Evolutionary conservation across 2,329 filamentous ascomycete species (phyloP).

Genomic region (Phoma herbarum): DNA sequence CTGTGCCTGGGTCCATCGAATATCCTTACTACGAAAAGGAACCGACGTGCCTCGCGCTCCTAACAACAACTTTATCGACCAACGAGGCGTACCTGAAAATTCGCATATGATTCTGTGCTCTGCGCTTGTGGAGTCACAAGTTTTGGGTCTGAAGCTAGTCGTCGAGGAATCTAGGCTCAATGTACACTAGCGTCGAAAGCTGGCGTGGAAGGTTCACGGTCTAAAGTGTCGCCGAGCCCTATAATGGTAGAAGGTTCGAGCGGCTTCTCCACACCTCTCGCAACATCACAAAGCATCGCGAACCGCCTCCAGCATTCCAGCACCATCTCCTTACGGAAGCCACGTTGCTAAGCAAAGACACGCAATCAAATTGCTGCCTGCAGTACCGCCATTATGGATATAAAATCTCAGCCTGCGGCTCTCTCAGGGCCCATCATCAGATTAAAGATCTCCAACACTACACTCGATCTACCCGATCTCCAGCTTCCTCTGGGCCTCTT

Average conservation of each 20-base stretch:
- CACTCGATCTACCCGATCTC: slow-evolving; percentile 33
- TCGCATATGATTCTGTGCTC: background rate
- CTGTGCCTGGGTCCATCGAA: background rate
- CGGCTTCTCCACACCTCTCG: slow-evolving; percentile 33
- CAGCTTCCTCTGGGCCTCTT: slow-evolving; percentile 30
- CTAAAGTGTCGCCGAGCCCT: no score
- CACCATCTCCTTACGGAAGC: slow-evolving; percentile 41
- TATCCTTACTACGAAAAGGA: background rate
- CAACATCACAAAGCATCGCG: slow-evolving; percentile 38
- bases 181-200: background rate
- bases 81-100: background rate
- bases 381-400: slow-evolving; percentile 38
- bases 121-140: background rate
- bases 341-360: slow-evolving; percentile 38
- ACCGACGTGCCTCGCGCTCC: background rate
- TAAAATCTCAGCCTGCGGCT: slow-evolving; percentile 37
- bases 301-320: slow-evolving; percentile 37
- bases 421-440: slow-evolving; percentile 36
- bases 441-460: slow-evolving; percentile 30
- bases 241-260: slow-evolving; percentile 37
- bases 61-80: background rate
- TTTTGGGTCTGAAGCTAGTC: background rate
- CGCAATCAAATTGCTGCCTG: slow-evolving; percentile 41
- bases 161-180: background rate
- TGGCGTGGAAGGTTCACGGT: slow-evolving; percentile 33